Conservation (phyloP, 2,329 filamentous ascomycete genomes). For the Trichoderma oligosporum region DNA sequence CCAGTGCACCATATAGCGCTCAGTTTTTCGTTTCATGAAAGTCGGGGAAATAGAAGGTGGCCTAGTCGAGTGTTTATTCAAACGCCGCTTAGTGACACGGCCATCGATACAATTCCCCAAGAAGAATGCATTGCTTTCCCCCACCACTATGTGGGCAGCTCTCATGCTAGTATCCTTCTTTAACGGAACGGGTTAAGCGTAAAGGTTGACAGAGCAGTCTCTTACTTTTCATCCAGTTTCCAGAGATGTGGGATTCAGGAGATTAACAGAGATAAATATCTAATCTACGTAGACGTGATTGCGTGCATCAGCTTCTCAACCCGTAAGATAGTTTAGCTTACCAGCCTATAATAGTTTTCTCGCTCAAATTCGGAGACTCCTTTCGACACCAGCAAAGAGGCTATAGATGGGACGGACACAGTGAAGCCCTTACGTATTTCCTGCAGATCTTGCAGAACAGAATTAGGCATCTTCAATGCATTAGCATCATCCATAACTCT, state of each 20-base stretch:
- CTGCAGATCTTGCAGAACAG: conserved; percentile 44
- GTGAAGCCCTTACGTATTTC: conserved; percentile 38
- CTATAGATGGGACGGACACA: conserved; percentile 25
- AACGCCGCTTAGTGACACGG: conserved; percentile 50
- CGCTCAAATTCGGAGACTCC: conserved; percentile 27
- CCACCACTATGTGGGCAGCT: conserved; percentile 25
- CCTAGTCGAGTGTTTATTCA: conserved; percentile 42
- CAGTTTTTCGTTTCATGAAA: background rate
- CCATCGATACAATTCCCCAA: conserved; percentile 69
- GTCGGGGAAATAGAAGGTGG: conserved; percentile 58
- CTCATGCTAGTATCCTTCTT: conserved; percentile 37
- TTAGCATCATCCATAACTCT: conserved; percentile 45
- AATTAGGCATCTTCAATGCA: conserved; percentile 48
- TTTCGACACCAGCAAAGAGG: conserved; percentile 30
- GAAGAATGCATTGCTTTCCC: conserved; percentile 39
- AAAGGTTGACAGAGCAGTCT: conserved; percentile 33
- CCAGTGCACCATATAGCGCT: background rate
- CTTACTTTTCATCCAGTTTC: conserved; percentile 46
- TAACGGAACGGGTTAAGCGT: conserved; percentile 39
- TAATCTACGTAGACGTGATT: background rate
- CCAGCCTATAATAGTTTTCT: conserved; percentile 39
- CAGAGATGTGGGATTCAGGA: conserved; percentile 46
- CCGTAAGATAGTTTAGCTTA: conserved; percentile 24
- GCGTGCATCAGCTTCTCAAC: background rate
- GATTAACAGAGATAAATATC: conserved; percentile 51